These are phyloP conservation scores for Cryphonectria japonica DNA, from an alignment of 2,329 filamentous ascomycete genomes.

Conservation along the genomic window DNA sequence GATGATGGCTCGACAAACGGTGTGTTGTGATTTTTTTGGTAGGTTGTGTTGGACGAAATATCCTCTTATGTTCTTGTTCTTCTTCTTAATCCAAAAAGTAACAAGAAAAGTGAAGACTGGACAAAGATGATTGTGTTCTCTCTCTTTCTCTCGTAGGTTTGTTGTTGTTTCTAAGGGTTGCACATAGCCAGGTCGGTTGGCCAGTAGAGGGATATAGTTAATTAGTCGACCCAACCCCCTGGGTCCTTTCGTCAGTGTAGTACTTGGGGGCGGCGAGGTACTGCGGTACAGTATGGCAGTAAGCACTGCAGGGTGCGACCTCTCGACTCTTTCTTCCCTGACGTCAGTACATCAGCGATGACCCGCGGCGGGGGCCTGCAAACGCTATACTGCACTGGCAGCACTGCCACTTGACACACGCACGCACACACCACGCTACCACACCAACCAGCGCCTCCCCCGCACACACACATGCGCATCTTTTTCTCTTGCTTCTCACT, in stretches of 20 bases:
- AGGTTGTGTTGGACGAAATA: no score
- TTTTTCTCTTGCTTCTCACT: not conserved
- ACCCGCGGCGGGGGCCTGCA: not conserved
- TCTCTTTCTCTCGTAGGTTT: not conserved
- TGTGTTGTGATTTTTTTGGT: not conserved
- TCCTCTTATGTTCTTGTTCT: no score
- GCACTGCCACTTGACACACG: not conserved
- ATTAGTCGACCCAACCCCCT: not conserved
- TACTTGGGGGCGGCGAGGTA: not conserved
- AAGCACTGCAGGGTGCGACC: constrained; percentile 6
- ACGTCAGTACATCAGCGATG: constrained; percentile 9
- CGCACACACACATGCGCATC: no score
- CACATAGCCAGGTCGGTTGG: not conserved
- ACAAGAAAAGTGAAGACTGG: no score
- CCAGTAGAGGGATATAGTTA: not conserved
- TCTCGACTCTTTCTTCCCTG: constrained; percentile 1
- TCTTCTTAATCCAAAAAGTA: no score
- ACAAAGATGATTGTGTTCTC: not conserved
- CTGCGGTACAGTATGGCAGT: no score
- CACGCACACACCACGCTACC: not conserved
- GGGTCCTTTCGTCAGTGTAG: constrained; percentile 3
- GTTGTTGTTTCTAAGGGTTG: not conserved
- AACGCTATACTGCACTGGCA: not conserved
- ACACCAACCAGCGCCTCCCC: no score
- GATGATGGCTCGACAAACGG: no score